Conservation (phyloP, 495 filamentous ascomycete genomes). For the Corynascus novoguineensis region DNA sequence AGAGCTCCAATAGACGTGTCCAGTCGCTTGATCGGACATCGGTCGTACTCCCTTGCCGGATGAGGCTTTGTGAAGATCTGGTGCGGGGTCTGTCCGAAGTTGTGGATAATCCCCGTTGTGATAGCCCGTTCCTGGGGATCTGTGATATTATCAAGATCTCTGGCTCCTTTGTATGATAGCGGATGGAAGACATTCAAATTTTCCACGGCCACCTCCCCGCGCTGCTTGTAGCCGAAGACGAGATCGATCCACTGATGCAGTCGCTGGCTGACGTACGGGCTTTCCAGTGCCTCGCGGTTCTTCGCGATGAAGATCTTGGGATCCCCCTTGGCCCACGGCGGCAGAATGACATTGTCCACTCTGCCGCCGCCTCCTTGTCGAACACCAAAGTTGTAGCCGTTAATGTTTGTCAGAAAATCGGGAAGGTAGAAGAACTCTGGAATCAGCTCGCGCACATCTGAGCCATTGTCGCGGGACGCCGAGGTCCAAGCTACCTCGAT, state of each 20-base stretch:
- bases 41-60: slow-evolving; percentile 60
- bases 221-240: slow-evolving; percentile 91
- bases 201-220: slow-evolving; percentile 87
- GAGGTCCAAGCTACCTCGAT: slow-evolving; percentile 88
- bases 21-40: slow-evolving; percentile 58
- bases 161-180: slow-evolving; percentile 88
- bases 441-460: slow-evolving; percentile 87
- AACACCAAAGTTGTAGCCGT: slow-evolving; percentile 85
- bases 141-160: slow-evolving; percentile 83
- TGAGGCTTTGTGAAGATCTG: slow-evolving; percentile 86
- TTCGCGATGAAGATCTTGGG: slow-evolving; percentile 94
- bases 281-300: slow-evolving; percentile 89
- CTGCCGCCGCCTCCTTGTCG: slow-evolving; percentile 71
- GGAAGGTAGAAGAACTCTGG: slow-evolving; percentile 97
- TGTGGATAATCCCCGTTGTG: slow-evolving; percentile 94
- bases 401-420: slow-evolving; percentile 87
- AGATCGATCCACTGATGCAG: slow-evolving; percentile 96
- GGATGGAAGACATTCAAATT: slow-evolving; percentile 94
- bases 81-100: slow-evolving; percentile 95
- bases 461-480: slow-evolving; percentile 81
- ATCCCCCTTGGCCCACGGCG: slow-evolving; percentile 95
- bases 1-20: slow-evolving; percentile 74
- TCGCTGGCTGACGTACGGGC: slow-evolving; percentile 83
- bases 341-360: slow-evolving; percentile 79
- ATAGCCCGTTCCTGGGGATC: slow-evolving; percentile 79